A percentile compares a stretch with the other conserved stretches of the same genome.
These are phyloP conservation scores for Bryoerythrophyllum caledonicum DNA, from an alignment of 225 moss, liverwort and hornwort genomes.

Conservation along the genomic window DNA sequence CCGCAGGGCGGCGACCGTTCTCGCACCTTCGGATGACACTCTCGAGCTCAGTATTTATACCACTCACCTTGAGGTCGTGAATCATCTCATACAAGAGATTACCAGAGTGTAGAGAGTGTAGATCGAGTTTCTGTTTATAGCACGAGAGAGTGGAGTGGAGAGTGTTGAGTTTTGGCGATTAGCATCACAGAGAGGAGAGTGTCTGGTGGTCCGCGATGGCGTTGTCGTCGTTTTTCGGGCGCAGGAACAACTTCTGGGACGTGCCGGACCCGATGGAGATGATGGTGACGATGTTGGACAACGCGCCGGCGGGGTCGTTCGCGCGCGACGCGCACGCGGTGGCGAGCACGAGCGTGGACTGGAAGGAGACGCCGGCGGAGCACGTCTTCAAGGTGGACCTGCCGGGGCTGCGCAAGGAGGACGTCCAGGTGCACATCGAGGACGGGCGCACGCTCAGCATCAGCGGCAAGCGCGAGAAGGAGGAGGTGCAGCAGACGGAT, in stretches of 20 bases:
- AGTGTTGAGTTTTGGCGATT: too few species aligned
- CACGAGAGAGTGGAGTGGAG: too few species aligned
- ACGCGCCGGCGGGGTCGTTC: neutral
- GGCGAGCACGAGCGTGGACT: neutral
- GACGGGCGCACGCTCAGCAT: neutral
- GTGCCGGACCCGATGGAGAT: neutral
- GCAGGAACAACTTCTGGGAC: too few species aligned
- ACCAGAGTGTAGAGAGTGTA: neutral
- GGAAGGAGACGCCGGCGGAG: neutral
- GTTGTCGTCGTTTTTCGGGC: too few species aligned
- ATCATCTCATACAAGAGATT: neutral
- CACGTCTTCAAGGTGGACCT: neutral
- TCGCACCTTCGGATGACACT: neutral
- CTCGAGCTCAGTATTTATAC: neutral
- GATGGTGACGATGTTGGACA: neutral
- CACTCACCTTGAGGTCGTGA: neutral
- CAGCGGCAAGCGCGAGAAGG: neutral
- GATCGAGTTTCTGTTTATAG: neutral
- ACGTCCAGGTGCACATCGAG: neutral
- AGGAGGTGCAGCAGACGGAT: neutral
- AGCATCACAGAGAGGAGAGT: too few species aligned
- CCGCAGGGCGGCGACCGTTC: neutral
- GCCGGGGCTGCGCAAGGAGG: neutral
- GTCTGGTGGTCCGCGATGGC: too few species aligned
- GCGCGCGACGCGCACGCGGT: neutral